phyloP scores from a whole-genome alignment of 2,329 filamentous ascomycete species.

The Neoscytalidium dimidiatum region DNA sequence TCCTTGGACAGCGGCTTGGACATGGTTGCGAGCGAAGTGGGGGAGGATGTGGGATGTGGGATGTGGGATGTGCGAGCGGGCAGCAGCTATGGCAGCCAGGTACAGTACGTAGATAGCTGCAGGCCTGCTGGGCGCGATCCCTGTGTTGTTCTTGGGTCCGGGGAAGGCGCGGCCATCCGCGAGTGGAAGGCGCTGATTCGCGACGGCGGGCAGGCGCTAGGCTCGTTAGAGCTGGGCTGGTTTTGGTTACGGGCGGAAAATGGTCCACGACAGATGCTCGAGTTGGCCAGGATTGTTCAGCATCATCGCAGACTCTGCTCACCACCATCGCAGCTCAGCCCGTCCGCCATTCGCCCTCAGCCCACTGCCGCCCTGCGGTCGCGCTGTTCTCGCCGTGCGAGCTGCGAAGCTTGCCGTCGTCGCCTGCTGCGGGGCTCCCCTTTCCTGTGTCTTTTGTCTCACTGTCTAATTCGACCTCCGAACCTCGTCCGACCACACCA shows the following conservation, averaged over 20 bases:
- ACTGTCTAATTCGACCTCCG: conserved; percentile 14
- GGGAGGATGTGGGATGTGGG: not conserved
- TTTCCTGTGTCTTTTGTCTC: conserved; percentile 15
- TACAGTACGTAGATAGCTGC: too few species aligned
- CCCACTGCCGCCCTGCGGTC: not conserved
- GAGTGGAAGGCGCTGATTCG: conserved; percentile 10
- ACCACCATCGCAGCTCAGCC: conserved; percentile 6
- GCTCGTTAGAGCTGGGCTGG: not conserved
- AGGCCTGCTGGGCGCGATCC: conserved; percentile 1
- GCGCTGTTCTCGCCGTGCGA: not conserved
- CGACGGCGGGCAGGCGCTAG: conserved; percentile 2
- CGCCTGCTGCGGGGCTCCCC: not conserved
- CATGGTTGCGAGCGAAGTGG: conserved; percentile 26
- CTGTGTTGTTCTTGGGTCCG: conserved; percentile 7
- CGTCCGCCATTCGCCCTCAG: not conserved
- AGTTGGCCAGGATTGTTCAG: conserved; percentile 7
- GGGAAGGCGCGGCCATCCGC: not conserved
- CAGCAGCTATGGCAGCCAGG: not conserved
- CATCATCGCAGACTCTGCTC: conserved; percentile 13
- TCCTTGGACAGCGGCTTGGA: conserved; percentile 44
- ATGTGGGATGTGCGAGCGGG: not conserved
- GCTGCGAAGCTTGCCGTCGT: not conserved
- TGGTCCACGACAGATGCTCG: conserved; percentile 17
- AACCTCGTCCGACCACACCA: conserved; percentile 11
- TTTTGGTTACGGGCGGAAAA: not conserved